A percentile compares a stretch with the other conserved stretches of the same genome.
These are phyloP conservation scores for Multifurca ochricompacta DNA, from an alignment of 768 basidiomycete genomes.

Conservation along the genomic window DNA sequence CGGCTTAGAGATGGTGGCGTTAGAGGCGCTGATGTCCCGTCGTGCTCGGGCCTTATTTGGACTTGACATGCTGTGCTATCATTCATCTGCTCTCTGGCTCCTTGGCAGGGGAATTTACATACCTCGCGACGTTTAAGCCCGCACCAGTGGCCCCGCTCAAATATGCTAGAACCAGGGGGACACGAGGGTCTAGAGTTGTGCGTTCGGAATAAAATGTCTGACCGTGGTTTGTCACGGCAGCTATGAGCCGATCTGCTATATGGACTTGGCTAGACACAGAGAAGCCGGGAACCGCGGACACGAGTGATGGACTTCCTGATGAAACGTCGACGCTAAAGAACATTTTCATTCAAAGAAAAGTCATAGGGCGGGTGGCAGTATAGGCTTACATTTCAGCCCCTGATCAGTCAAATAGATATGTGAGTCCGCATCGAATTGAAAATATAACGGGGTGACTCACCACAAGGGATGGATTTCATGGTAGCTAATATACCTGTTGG, in stretches of 20 bases:
- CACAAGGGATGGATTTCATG: neutral
- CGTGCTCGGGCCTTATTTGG: neutral
- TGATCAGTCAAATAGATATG: neutral
- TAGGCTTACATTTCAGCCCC: constrained; percentile 2
- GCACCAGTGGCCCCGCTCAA: neutral
- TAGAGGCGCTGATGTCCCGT: neutral
- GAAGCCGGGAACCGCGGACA: neutral
- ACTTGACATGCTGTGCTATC: neutral
- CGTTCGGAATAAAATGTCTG: neutral
- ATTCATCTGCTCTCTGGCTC: too few relatives aligned
- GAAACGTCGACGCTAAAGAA: neutral
- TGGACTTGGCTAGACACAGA: neutral
- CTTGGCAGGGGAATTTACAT: neutral
- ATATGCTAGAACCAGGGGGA: neutral
- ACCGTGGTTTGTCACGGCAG: neutral
- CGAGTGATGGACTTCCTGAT: neutral
- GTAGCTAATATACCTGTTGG: neutral
- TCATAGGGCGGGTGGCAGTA: neutral
- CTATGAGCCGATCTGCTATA: too few relatives aligned
- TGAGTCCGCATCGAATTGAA: neutral
- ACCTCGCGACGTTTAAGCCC: neutral
- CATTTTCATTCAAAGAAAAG: neutral
- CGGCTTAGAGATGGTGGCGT: neutral
- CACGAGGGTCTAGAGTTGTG: neutral
- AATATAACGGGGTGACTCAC: neutral